Percentiles rank a stretch among this genome's conserved stretches.
These are phyloP conservation scores for Seminavis robusta DNA, from an alignment of 108 stramenopile species.

Conservation along the genomic window DNA sequence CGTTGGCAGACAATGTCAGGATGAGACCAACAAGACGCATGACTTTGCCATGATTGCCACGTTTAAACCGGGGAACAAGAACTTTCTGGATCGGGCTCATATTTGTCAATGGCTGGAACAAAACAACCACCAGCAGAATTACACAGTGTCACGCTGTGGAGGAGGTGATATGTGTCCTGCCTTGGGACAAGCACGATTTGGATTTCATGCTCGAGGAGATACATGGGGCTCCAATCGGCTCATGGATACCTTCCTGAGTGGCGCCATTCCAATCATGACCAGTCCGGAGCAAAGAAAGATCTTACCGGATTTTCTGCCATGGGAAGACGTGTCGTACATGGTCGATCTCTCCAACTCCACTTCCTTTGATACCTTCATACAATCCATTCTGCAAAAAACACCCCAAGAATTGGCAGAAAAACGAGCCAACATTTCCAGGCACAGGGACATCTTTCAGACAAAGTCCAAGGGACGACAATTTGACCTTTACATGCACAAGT, in stretches of 20 bases:
- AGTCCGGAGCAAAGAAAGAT: slow-evolving; percentile 8
- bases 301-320: slow-evolving; percentile 13
- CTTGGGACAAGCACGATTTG: slow-evolving; percentile 13
- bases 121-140: neutral
- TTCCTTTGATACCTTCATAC: too few relatives aligned
- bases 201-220: slow-evolving; percentile 27
- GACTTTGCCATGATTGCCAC: slow-evolving; percentile 19
- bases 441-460: too few relatives aligned
- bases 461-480: too few relatives aligned
- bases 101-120: slow-evolving; percentile 18
- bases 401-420: too few relatives aligned
- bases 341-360: too few relatives aligned
- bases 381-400: too few relatives aligned
- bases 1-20: slow-evolving; percentile 3
- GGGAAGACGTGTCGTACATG: slow-evolving; percentile 21
- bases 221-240: slow-evolving; percentile 14
- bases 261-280: slow-evolving; percentile 27
- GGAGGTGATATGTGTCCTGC: slow-evolving; percentile 14
- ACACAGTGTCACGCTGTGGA: too few relatives aligned
- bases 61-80: neutral
- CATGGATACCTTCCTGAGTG: slow-evolving; percentile 27
- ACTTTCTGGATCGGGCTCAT: slow-evolving; percentile 1
- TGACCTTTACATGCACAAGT: too few relatives aligned
- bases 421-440: too few relatives aligned
- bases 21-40: slow-evolving; percentile 2